Conservation (phyloP, 176 grass and related monocot genomes). For the Carex littledalei region DNA sequence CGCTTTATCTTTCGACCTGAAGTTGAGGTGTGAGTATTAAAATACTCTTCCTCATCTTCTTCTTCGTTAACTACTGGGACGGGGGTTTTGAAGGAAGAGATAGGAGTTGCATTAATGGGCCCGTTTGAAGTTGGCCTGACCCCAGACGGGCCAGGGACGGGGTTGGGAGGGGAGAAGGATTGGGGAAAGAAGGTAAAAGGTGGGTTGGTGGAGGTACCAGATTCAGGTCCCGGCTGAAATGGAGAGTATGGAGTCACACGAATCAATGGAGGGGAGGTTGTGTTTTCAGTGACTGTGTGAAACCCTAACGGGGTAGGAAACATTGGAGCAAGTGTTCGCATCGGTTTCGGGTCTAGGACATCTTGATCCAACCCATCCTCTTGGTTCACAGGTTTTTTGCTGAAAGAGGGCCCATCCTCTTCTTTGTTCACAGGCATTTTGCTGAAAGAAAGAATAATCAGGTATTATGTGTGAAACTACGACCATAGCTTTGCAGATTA, state of each 20-base stretch:
- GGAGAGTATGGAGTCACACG: slow-evolving; percentile 41
- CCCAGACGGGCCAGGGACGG: neutral
- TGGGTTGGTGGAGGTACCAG: neutral
- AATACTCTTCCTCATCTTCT: slow-evolving; percentile 31
- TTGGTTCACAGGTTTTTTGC: neutral
- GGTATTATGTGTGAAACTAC: neutral
- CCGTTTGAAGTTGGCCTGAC: slow-evolving; percentile 22
- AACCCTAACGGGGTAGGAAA: slow-evolving; percentile 70
- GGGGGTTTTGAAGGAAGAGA: slow-evolving; percentile 40
- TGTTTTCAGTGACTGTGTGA: slow-evolving; percentile 43
- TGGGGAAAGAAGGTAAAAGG: slow-evolving; percentile 8
- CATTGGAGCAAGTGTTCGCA: slow-evolving; percentile 78
- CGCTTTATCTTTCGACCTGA: slow-evolving; percentile 57
- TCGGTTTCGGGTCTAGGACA: slow-evolving; percentile 64
- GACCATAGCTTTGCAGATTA: neutral
- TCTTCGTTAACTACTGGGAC: slow-evolving; percentile 14
- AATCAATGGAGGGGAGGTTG: slow-evolving; percentile 43
- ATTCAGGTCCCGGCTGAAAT: slow-evolving; percentile 24
- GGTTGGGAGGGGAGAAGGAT: neutral
- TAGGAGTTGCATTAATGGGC: slow-evolving; percentile 44
- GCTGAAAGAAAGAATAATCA: neutral
- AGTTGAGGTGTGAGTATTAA: slow-evolving; percentile 41
- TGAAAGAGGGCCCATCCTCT: neutral
- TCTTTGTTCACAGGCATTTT: neutral
- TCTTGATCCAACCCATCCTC: slow-evolving; percentile 34